Base-by-base conservation (phyloP, 2,329 filamentous ascomycete genomes). In the Shiraia bambusicola region DNA sequence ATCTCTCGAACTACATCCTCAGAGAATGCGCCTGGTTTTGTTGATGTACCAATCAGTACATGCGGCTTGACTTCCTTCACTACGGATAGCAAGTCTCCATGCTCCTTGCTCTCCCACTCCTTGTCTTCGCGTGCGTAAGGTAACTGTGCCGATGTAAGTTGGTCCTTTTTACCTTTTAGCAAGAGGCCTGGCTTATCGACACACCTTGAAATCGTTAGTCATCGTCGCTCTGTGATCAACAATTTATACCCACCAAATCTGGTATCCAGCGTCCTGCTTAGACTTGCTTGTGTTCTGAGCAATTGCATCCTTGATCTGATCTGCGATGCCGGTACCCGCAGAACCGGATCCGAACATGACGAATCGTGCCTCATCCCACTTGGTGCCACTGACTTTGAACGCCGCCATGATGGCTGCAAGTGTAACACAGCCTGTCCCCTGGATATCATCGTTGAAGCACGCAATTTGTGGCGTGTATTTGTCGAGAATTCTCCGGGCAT, bases 401-500 rank as follows among this genome's bases (percentile, higher is more conserved):
- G 81, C 89, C 0, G 88, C 82, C 73, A 88, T 82, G 49, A 95
- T 84, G 1, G 86, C 89, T 0, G 89, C 89, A 0, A 95, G 77
- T 0, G 90, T 92, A 1, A 95, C 88, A 45, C 87, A 92, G 0
- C 89, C 90, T 0, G 90, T 95, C 1, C 89, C 90, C 66, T 95
- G 89, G 0, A 95, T 83, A 63, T 95, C 89, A 44, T 95, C 90
- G 58, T 95, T 95, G 75, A 95, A 95, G 65, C 88, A 94, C 0
- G 89, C 77, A 6, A 92, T 84, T 35, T 86, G 61, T 0, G 83
- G 76, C 1, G 84, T 80, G 57, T 93, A 95, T 26, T 76, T 79
- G 45, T 95, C 87, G 1, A 95, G 75, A 2, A 95, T 79, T 3
- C 87, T 79, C 22, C 86, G 77, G 0, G 88, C 87, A 58, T 95